Conservation (phyloP, 2,329 filamentous ascomycete genomes). For the Alternaria sp. region DNA sequence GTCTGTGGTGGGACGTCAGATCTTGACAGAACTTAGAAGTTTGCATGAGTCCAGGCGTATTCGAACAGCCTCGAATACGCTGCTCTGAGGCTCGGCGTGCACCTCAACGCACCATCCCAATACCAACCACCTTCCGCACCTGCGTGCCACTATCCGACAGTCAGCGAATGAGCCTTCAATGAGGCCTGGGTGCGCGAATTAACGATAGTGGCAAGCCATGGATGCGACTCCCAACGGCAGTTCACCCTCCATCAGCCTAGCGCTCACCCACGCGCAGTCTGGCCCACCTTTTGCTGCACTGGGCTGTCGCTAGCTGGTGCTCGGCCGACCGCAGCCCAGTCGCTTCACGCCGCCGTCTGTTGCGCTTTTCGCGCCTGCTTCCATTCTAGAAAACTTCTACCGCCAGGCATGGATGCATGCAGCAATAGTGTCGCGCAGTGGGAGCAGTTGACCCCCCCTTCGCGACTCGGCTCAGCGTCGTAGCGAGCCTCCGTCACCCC, state of each 20-base stretch:
- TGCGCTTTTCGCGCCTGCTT: conserved; percentile 23
- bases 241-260: conserved; percentile 9
- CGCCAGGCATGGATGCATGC: conserved; percentile 9
- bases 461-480: conserved; percentile 15
- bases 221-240: conserved; percentile 14
- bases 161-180: conserved; percentile 5
- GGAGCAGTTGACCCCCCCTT: conserved; percentile 3
- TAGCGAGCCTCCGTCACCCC: conserved; percentile 12
- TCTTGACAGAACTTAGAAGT: not conserved
- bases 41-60: not conserved
- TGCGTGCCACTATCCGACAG: conserved; percentile 3
- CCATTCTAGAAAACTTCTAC: conserved; percentile 30
- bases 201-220: conserved; percentile 15
- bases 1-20: not conserved
- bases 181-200: conserved; percentile 18
- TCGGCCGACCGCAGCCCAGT: conserved; percentile 18
- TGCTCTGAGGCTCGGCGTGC: conserved; percentile 1
- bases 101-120: conserved; percentile 2
- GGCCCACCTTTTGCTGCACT: conserved; percentile 9
- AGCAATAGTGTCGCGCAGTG: conserved; percentile 1
- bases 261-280: conserved; percentile 8
- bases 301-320: not conserved
- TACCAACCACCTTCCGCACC: conserved; percentile 4
- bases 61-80: not conserved
- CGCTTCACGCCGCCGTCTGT: conserved; percentile 10